A percentile compares a stretch with the other conserved stretches of the same genome.
These are phyloP conservation scores for Fallopia convolvulus DNA, from an alignment of 148 eudicot species.

Conservation along the genomic window DNA sequence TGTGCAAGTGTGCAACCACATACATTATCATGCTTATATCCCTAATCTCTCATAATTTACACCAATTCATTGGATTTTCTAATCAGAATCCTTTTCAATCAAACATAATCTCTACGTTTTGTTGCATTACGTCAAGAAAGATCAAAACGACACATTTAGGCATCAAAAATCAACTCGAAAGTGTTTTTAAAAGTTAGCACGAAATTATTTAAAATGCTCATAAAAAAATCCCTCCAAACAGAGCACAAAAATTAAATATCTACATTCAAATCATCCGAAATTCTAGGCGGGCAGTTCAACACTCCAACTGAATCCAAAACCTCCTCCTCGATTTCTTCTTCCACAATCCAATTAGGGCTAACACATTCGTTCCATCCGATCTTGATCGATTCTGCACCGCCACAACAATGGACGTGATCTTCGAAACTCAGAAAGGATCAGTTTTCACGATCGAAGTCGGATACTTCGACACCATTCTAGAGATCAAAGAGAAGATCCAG, in stretches of 20 bases:
- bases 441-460: slow-evolving; percentile 56
- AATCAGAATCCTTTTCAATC: no score
- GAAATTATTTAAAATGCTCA: no score
- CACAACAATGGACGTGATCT: slow-evolving; percentile 44
- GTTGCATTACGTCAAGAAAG: no score
- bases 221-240: background rate
- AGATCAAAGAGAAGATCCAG: slow-evolving; percentile 65
- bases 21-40: no score
- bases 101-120: no score
- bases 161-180: no score
- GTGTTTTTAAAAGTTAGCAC: no score
- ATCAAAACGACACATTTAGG: no score
- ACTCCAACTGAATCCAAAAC: background rate
- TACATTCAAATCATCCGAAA: background rate
- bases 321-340: background rate
- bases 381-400: background rate
- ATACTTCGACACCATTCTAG: slow-evolving; percentile 50
- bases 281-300: background rate
- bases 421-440: slow-evolving; percentile 34
- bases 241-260: background rate
- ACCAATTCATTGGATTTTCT: no score
- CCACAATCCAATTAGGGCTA: background rate
- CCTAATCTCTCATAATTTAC: no score
- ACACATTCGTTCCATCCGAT: background rate
- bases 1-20: no score